These are phyloP conservation scores for Colletotrichum tabaci DNA, from an alignment of 2,329 filamentous ascomycete species.

Conservation along the genomic window DNA sequence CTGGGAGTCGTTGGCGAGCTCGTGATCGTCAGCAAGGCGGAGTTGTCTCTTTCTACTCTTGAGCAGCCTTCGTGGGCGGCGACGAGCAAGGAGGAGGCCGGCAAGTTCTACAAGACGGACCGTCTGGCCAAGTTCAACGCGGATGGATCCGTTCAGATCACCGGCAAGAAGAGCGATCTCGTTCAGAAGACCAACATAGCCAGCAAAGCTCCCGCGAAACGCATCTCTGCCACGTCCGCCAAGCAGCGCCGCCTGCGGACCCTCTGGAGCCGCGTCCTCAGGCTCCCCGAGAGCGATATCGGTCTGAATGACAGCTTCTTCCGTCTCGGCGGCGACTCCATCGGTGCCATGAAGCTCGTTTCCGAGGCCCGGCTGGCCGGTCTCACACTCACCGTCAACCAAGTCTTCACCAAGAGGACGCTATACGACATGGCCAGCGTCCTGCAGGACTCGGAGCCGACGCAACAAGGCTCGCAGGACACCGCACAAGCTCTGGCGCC, in stretches of 20 bases:
- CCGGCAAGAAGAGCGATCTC: constrained; percentile 45
- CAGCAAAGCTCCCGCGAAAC: constrained; percentile 45
- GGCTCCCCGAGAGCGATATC: constrained; percentile 61
- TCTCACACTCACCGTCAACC: constrained; percentile 66
- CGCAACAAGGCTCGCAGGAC: constrained; percentile 32
- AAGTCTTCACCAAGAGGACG: constrained; percentile 66
- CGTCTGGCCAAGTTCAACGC: constrained; percentile 57
- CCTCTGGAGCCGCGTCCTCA: constrained; percentile 65
- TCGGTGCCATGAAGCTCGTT: constrained; percentile 73
- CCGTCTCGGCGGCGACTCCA: constrained; percentile 72
- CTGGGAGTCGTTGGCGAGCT: constrained; percentile 61
- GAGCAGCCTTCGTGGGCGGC: constrained; percentile 50
- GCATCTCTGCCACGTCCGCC: constrained; percentile 56
- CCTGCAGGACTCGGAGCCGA: constrained; percentile 56
- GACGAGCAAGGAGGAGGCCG: constrained; percentile 38
- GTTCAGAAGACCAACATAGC: constrained; percentile 28
- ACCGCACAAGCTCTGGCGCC: constrained; percentile 53
- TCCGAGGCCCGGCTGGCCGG: constrained; percentile 66
- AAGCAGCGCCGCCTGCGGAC: constrained; percentile 61
- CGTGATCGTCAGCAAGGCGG: constrained; percentile 53
- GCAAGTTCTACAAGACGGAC: constrained; percentile 57
- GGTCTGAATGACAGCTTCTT: constrained; percentile 72
- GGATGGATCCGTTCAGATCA: constrained; percentile 50
- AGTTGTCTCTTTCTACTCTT: constrained; percentile 47
- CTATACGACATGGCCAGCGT: constrained; percentile 68